Base-by-base conservation (phyloP, 2,329 filamentous ascomycete genomes). In the Fusarium begoniae region DNA sequence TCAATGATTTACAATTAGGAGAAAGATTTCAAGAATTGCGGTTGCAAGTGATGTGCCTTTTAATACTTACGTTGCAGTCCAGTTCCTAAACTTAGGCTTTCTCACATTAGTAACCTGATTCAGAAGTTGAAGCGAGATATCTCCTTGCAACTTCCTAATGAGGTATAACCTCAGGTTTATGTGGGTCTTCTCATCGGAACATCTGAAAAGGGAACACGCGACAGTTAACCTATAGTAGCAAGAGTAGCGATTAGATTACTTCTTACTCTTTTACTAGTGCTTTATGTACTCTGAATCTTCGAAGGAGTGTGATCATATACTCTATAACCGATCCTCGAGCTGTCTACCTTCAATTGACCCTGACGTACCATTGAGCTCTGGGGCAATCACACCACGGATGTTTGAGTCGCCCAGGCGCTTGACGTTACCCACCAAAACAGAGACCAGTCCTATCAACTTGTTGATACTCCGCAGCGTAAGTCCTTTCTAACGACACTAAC, bases 111-210 rank as follows among this genome's bases (percentile, higher is more conserved):
- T 9, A 17, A 17, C 45, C 10, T 0, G 17, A 30, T 17, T 30
- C 1, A 17, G 26, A 30, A 48, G 45, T 30, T 28, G 26, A 28
- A 28, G 8, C 26, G 26, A 28, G 7, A 8, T 28, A 8, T 28
- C 26, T 28, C 26, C 26, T 28, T 8, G 26, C 7, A 28, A 28
- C 26, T 28, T 28, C 26, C 26, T 8, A 28, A 28, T 8, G 6
- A 8, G 7, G 26, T 8, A 28, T 28, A n/a, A 14, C 1, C 0
- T 12, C 6, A 6, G 4, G 0, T 0, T 8, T 12, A 4, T 48
- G 5, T 48, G 45, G 45, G 45, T 30, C 45, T 48, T 30, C 45
- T 48, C 45, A n/a, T 12, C 10, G 12, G 14, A 30, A 30, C 5
- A 30, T 30, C 45, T 1, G 2, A 12, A 30, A 30, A 50, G 20